Base-by-base conservation (phyloP, 2,329 filamentous ascomycete species). In the Aureobasidium melanogenum region DNA sequence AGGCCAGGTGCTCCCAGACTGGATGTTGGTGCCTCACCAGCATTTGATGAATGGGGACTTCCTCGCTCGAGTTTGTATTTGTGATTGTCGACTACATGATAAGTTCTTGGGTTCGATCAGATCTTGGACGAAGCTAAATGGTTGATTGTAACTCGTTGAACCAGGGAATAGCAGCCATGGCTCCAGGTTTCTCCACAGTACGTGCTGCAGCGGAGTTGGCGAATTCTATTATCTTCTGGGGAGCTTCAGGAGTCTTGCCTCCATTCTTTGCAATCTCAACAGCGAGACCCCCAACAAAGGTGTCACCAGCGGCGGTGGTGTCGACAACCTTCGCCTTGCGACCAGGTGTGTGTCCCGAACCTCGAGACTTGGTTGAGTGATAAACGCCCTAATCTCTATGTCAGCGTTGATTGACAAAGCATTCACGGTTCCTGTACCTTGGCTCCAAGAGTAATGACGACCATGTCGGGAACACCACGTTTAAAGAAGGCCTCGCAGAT, bases 271-370 rank as follows among this genome's bases (percentile, higher is more conserved):
- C 89, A 32, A 88, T 82, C 62, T 85, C 83, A 28, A 94, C 83
- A 2, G 90, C 88, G 72, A 96, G 96, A 24, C 85, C 88, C 1
- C 94, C 93, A 5, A 95, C 89, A 75, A 97, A 97, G 0, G 93
- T 97, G 73, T 97, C 93, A 0, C 93, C 93, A 5, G 94, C 94
- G 1, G 88, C 93, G 8, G 93, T 97, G 1, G 93, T 97, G 73
- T 97, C 93, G 5, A 97, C 84, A 1, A 97, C 93, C 61, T 82
- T 76, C 19, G 90, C 87, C 73, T 88, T 87, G 64, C 83, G 80
- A 0, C 89, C 90, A 22, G 66, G 46, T 17, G 46, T 51, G 71
- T 60, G 41, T 66, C 66, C 39, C 68, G 69, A 24, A 57, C 60
- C 19, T 60, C 54, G 19, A 66, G 70, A 28, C 65, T 64, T n/a